Conservation (phyloP, 2,329 filamentous ascomycete species). For the Botrytis byssoidea region DNA sequence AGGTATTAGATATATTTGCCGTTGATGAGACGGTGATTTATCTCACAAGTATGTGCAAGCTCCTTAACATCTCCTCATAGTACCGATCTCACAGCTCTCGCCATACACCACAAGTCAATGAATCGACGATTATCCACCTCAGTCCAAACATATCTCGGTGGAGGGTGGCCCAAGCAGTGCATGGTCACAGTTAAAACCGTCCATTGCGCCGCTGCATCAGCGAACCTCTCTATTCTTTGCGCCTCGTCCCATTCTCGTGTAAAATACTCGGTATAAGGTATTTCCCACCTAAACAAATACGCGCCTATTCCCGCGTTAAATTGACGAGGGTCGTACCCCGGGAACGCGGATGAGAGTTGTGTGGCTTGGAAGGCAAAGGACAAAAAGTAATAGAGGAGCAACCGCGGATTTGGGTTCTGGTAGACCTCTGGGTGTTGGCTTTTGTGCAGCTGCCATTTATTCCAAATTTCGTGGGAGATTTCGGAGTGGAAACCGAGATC, state of each 20-base stretch:
- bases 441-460: not conserved
- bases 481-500: not conserved
- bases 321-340: not conserved
- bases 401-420: not conserved
- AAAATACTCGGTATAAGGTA: rapidly evolving
- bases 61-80: not conserved
- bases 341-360: not conserved
- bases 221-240: not conserved
- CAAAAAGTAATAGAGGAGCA: not conserved
- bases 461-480: not conserved
- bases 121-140: rapidly evolving
- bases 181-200: rapidly evolving
- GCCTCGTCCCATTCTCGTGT: not conserved
- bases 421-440: not conserved
- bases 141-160: too few species aligned
- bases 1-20: not conserved
- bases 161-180: not conserved
- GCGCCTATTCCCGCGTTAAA: not conserved
- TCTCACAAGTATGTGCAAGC: not conserved
- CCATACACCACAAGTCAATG: not conserved
- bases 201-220: not conserved
- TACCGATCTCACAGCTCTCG: not conserved
- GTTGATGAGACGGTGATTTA: not conserved
- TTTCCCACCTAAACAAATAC: not conserved
- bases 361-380: not conserved